Conservation (phyloP, 2,329 filamentous ascomycete genomes). For the Metarhizium guizhouense region DNA sequence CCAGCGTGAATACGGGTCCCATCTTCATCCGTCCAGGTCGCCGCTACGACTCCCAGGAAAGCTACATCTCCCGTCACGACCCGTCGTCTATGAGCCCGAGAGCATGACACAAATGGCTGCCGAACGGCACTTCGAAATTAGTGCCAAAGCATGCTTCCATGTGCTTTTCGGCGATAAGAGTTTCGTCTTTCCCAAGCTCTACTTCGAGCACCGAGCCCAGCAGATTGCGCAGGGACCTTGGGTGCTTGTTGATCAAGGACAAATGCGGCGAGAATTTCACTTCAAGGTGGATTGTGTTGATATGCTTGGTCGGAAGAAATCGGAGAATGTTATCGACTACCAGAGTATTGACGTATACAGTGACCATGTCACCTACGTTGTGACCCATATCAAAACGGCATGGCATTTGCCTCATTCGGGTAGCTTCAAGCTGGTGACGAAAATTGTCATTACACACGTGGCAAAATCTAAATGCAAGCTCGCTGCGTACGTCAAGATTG, state of each 20-base stretch:
- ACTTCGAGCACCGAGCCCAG: slow-evolving; percentile 71
- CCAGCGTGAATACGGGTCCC: slow-evolving; percentile 24
- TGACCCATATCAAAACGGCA: slow-evolving; percentile 51
- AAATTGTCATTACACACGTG: slow-evolving; percentile 88
- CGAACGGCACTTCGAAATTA: slow-evolving; percentile 80
- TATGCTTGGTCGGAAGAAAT: slow-evolving; percentile 52
- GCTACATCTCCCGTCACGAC: slow-evolving; percentile 71
- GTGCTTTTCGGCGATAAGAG: slow-evolving; percentile 95
- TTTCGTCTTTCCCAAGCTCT: slow-evolving; percentile 84
- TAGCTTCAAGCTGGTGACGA: slow-evolving; percentile 74
- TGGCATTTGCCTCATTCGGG: slow-evolving; percentile 82
- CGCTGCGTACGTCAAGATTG: slow-evolving; percentile 77
- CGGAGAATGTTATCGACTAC: slow-evolving; percentile 62
- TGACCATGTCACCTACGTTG: slow-evolving; percentile 63
- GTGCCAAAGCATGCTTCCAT: slow-evolving; percentile 90
- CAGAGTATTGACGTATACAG: slow-evolving; percentile 79
- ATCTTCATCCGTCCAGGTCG: slow-evolving; percentile 23
- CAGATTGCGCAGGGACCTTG: slow-evolving; percentile 83
- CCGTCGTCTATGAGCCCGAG: slow-evolving; percentile 75
- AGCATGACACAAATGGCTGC: slow-evolving; percentile 68
- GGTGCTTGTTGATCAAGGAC: slow-evolving; percentile 59
- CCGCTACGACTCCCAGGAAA: slow-evolving; percentile 45
- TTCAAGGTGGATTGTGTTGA: slow-evolving; percentile 66
- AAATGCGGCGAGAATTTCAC: slow-evolving; percentile 68
- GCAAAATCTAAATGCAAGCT: slow-evolving; percentile 90